Percentiles rank a stretch among this genome's conserved stretches.
phyloP scores from a whole-genome alignment of 2,329 filamentous ascomycete genomes.

The Gnomoniopsis sp. region DNA sequence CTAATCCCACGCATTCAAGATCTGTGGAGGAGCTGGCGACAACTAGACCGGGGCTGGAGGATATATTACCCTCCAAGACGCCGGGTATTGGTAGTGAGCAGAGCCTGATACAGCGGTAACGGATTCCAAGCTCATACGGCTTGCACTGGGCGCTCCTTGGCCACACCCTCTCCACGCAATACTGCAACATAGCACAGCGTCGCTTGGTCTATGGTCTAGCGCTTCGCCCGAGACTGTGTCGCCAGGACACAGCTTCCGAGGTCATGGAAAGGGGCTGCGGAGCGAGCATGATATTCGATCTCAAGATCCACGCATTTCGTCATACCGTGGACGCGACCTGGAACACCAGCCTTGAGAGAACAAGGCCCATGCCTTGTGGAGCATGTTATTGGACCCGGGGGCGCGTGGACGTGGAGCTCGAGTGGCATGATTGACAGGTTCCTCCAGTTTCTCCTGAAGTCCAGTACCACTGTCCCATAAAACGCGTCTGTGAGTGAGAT shows the following conservation, averaged over 20 bases:
- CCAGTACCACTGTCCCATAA: background rate
- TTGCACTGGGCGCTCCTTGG: background rate
- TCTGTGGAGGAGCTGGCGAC: background rate
- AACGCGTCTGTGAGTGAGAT: background rate
- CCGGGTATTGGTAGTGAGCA: background rate
- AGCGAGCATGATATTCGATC: background rate
- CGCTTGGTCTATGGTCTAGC: background rate
- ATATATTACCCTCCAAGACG: background rate
- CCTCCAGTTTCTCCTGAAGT: background rate
- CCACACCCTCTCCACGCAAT: constrained; percentile 1
- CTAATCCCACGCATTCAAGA: background rate
- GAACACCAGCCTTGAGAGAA: background rate
- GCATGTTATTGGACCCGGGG: background rate
- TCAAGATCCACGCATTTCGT: constrained; percentile 6
- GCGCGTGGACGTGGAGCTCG: background rate
- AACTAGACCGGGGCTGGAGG: background rate
- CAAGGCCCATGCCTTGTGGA: background rate
- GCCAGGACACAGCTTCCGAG: background rate
- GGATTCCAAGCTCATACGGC: background rate
- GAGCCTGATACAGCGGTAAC: background rate
- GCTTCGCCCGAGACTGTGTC: background rate
- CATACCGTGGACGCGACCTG: constrained; percentile 4
- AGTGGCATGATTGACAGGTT: background rate
- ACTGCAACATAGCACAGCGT: constrained; percentile 10
- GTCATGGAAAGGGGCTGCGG: background rate